Evolutionary conservation across 345 rosid species (phyloP).

Genomic region (Luvunga scandens): DNA sequence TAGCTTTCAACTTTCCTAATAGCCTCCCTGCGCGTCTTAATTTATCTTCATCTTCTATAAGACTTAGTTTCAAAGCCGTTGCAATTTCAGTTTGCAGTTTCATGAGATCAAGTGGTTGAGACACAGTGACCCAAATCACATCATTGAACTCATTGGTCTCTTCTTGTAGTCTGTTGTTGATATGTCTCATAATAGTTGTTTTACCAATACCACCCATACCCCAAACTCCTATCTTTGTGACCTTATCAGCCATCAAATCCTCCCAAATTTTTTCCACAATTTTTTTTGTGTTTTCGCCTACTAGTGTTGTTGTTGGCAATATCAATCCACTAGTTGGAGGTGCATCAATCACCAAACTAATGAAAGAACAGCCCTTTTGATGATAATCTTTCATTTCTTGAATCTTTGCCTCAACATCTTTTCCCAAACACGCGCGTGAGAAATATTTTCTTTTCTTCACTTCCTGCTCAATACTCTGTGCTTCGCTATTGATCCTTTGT

Average conservation of each 20-base stretch:
- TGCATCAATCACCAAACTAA: neutral
- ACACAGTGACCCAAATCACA: conserved; percentile 13
- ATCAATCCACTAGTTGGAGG: neutral
- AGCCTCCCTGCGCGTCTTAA: conserved; percentile 1
- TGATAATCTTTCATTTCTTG: neutral
- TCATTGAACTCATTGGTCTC: neutral
- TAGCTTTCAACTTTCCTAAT: neutral
- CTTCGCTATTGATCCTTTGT: neutral
- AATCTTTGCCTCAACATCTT: too few relatives aligned
- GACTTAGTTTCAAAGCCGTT: too few relatives aligned
- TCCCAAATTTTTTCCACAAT: too few relatives aligned
- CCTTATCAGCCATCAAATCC: too few relatives aligned
- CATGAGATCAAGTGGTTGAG: neutral
- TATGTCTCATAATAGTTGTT: too few relatives aligned
- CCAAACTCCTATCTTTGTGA: too few relatives aligned
- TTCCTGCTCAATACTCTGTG: neutral
- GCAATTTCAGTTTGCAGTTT: conserved; percentile 13
- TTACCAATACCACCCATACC: too few relatives aligned
- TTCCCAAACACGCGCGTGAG: too few relatives aligned
- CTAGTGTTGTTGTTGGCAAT: neutral
- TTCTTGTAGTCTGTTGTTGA: neutral
- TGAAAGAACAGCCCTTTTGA: neutral
- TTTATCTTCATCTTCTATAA: neutral
- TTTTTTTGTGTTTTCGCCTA: neutral
- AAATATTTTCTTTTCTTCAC: too few relatives aligned